These are phyloP conservation scores for Sarocladium brachiariae DNA, from an alignment of 2,329 filamentous ascomycete genomes.

Conservation along the genomic window DNA sequence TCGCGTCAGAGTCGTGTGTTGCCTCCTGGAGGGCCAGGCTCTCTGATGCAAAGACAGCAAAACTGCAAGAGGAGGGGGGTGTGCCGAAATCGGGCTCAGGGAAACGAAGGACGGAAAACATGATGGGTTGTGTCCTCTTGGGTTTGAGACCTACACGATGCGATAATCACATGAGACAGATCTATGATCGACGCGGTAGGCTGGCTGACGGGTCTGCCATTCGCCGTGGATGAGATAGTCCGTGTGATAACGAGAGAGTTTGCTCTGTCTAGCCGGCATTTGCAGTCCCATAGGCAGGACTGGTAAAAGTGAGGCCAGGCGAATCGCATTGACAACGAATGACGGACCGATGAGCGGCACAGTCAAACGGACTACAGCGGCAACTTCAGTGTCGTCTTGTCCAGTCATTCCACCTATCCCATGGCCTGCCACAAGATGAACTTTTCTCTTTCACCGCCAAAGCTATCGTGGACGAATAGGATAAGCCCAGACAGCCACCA, in stretches of 20 bases:
- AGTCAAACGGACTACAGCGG: background rate
- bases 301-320: too few relatives aligned
- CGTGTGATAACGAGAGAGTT: too few relatives aligned
- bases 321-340: background rate
- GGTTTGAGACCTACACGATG: background rate
- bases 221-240: background rate
- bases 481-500: background rate
- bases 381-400: background rate
- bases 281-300: too few relatives aligned
- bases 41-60: too few relatives aligned
- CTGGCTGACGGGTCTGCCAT: background rate
- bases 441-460: constrained; percentile 4
- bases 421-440: background rate
- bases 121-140: background rate
- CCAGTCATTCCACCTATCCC: constrained; percentile 1
- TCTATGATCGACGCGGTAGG: background rate
- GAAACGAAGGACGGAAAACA: background rate
- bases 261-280: background rate
- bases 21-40: too few relatives aligned
- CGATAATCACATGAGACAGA: background rate
- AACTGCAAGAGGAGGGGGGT: background rate
- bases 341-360: background rate
- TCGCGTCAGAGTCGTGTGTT: constrained; percentile 2
- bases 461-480: background rate
- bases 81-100: background rate